A percentile compares a stretch with the other conserved stretches of the same genome.
These are phyloP conservation scores for Xylaria longipes DNA, from an alignment of 495 filamentous ascomycete species.

Conservation along the genomic window DNA sequence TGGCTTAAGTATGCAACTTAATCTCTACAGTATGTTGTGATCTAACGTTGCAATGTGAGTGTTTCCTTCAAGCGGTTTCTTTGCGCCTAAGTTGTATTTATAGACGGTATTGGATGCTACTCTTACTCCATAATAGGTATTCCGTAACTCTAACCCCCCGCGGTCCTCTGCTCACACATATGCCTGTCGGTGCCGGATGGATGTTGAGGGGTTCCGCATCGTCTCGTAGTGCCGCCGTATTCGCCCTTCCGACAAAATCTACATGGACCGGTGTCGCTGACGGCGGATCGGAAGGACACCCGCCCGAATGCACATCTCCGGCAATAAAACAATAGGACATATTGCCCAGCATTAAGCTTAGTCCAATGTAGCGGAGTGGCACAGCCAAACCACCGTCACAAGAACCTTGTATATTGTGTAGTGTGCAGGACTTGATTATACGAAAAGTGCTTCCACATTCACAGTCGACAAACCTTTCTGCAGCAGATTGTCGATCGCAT, in stretches of 20 bases:
- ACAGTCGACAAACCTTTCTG: no score
- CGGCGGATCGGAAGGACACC: no score
- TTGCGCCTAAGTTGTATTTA: neutral
- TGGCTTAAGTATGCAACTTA: neutral
- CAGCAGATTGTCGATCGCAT: neutral
- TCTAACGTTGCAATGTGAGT: neutral
- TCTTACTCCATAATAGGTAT: neutral
- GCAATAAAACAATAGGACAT: no score
- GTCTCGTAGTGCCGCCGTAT: no score
- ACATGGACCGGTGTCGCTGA: neutral
- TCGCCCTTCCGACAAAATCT: neutral
- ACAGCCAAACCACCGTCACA: constrained; percentile 3
- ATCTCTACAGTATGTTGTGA: constrained; percentile 15
- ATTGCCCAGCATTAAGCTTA: neutral
- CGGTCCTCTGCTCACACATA: neutral
- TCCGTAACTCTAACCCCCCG: neutral
- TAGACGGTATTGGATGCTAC: neutral
- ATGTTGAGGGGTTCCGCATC: neutral
- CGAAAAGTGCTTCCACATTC: neutral
- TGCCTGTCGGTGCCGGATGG: neutral
- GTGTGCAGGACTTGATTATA: neutral
- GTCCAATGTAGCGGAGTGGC: neutral
- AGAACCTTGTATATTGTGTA: neutral
- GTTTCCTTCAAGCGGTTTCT: neutral
- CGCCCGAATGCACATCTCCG: no score